These are phyloP conservation scores for Mycena sanguinolenta DNA, from an alignment of 768 basidiomycete genomes.

Conservation along the genomic window DNA sequence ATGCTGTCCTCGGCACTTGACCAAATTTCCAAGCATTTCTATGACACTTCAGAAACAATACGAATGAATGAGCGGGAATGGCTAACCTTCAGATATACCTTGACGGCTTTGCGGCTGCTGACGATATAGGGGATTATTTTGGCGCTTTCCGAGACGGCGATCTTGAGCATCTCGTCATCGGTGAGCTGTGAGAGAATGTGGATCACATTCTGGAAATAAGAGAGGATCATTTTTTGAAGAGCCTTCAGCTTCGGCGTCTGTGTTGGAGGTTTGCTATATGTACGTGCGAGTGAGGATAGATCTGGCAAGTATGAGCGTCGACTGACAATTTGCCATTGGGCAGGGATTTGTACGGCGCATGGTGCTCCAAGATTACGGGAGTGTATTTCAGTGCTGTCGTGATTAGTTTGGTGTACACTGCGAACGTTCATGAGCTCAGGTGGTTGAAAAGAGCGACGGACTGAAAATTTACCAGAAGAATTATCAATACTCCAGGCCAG, in stretches of 20 bases:
- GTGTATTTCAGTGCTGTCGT: constrained; percentile 90
- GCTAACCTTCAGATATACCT: constrained; percentile 86
- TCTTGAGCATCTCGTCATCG: constrained; percentile 71
- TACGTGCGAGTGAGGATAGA: constrained; percentile 16
- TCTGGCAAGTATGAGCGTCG: constrained; percentile 5
- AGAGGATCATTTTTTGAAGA: constrained; percentile 88
- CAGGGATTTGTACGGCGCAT: constrained; percentile 88
- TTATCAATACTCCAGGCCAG: constrained; percentile 91
- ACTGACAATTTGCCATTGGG: constrained; percentile 85
- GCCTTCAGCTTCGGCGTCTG: constrained; percentile 87
- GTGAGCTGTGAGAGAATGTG: constrained; percentile 84
- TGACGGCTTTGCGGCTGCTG: constrained; percentile 86
- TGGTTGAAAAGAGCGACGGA: background rate
- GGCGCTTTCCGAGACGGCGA: constrained; percentile 86
- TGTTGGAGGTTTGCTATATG: constrained; percentile 83
- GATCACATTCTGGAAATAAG: constrained; percentile 90
- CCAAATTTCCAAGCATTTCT: constrained; percentile 92
- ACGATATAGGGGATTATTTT: constrained; percentile 93
- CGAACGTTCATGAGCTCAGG: background rate
- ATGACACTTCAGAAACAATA: constrained; percentile 20
- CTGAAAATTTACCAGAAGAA: constrained; percentile 73
- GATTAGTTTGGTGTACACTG: constrained; percentile 96
- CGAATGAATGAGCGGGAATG: constrained; percentile 12
- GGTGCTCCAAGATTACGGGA: constrained; percentile 88
- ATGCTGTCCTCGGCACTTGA: constrained; percentile 83